Evolutionary conservation across 2,329 filamentous ascomycete genomes (phyloP).

Genomic region (Penicillium sp.): DNA sequence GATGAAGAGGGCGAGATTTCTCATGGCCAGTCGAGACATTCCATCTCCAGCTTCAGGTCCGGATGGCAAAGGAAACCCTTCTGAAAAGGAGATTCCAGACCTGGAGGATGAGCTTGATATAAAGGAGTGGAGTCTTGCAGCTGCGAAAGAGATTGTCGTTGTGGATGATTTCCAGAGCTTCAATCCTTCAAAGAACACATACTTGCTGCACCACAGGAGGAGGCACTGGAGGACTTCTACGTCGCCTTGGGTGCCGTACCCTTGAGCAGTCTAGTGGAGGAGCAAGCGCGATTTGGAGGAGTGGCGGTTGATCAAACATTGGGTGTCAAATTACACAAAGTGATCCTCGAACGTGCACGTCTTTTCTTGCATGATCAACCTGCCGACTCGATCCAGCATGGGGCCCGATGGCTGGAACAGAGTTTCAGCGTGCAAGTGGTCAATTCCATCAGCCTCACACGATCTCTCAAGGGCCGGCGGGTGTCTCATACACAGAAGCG

Average conservation of each 20-base stretch:
- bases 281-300: conserved; percentile 67
- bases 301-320: conserved; percentile 61
- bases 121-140: conserved; percentile 71
- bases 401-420: conserved; percentile 84
- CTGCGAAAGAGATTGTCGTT: conserved; percentile 67
- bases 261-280: conserved; percentile 71
- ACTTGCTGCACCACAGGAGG: conserved; percentile 84
- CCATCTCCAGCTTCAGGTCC: conserved; percentile 28
- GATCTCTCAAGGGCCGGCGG: conserved; percentile 65
- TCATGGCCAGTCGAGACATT: conserved; percentile 78
- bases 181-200: conserved; percentile 76
- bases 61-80: conserved; percentile 12
- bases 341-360: conserved; percentile 80
- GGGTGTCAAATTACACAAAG: conserved; percentile 67
- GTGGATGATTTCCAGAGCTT: conserved; percentile 87
- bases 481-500: conserved; percentile 68
- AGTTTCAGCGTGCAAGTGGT: conserved; percentile 75
- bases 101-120: conserved; percentile 60
- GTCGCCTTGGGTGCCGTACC: conserved; percentile 69
- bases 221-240: conserved; percentile 79
- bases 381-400: conserved; percentile 73
- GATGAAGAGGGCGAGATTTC: conserved; percentile 69
- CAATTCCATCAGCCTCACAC: conserved; percentile 68
- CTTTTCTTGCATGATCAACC: conserved; percentile 84
- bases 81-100: conserved; percentile 43